Conservation (phyloP, 768 basidiomycete genomes). For the Tricholoma matsutake region DNA sequence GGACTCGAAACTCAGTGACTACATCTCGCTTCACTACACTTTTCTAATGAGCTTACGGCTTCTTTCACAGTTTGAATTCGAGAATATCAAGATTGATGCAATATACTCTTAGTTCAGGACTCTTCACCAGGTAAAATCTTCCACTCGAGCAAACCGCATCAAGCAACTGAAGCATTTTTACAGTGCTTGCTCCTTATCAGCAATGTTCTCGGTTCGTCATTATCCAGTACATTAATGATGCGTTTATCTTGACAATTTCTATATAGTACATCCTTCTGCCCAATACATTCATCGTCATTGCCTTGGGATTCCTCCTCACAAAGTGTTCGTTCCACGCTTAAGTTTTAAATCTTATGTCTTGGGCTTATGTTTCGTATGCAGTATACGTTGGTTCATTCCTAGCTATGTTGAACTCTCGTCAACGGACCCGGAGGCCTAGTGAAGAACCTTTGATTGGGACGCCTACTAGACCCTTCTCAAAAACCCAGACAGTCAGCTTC, state of each 20-base stretch:
- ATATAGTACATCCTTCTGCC: constrained; percentile 41
- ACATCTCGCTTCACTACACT: neutral
- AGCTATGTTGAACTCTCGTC: constrained; percentile 43
- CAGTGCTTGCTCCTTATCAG: constrained; percentile 44
- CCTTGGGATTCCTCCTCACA: constrained; percentile 40
- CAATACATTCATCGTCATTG: constrained; percentile 41
- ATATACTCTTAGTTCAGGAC: constrained; percentile 23
- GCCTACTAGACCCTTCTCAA: constrained; percentile 5
- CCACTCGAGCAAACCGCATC: neutral
- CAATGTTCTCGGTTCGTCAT: constrained; percentile 38
- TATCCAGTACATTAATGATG: neutral
- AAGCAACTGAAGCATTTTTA: neutral
- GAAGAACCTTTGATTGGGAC: constrained; percentile 15
- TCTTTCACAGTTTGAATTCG: constrained; percentile 23
- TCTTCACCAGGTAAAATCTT: constrained; percentile 20
- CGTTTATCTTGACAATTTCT: neutral
- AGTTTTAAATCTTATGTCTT: neutral
- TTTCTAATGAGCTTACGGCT: neutral
- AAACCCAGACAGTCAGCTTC: constrained; percentile 12
- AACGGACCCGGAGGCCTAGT: constrained; percentile 16
- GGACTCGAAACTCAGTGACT: constrained; percentile 18
- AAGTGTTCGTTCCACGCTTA: constrained; percentile 31
- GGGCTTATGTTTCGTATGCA: constrained; percentile 12
- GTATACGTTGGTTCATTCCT: constrained; percentile 50
- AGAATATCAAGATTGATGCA: constrained; percentile 32